A percentile compares a stretch with the other conserved stretches of the same genome.
Conservation (phyloP, 2,329 filamentous ascomycete genomes). For the Aureobasidium sp. region DNA sequence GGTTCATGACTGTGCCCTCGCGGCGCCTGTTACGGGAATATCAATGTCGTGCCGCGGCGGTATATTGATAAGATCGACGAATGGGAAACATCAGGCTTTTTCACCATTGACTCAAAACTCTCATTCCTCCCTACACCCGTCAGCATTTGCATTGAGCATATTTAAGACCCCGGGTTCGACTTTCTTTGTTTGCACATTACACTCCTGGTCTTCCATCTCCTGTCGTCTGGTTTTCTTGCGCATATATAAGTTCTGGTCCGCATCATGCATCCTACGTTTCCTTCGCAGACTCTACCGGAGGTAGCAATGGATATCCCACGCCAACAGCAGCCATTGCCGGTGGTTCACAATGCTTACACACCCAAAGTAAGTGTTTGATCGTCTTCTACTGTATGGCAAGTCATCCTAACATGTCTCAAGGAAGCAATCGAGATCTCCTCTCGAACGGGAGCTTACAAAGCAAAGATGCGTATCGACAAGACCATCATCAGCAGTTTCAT, state of each 20-base stretch:
- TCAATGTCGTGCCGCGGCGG: constrained; percentile 7
- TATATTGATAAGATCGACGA: not conserved
- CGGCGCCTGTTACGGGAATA: not conserved
- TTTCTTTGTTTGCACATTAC: not conserved
- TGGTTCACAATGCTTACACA: constrained; percentile 3
- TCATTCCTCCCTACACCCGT: not conserved
- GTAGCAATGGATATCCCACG: not conserved
- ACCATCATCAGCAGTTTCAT: constrained; percentile 47
- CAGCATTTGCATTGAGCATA: not conserved
- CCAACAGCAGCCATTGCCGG: not conserved
- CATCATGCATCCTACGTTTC: not conserved
- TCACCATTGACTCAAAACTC: not conserved
- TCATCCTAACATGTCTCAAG: constrained; percentile 7
- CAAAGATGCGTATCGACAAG: constrained; percentile 47
- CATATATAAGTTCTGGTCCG: not conserved
- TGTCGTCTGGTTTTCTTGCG: not conserved
- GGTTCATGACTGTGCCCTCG: not conserved
- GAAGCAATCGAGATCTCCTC: constrained; percentile 47
- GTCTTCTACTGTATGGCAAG: not conserved
- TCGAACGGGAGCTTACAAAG: constrained; percentile 45
- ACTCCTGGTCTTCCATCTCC: not conserved
- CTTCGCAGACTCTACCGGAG: not conserved
- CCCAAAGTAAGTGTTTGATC: not conserved
- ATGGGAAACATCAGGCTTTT: not conserved
- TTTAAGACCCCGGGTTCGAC: not conserved